Evolutionary conservation across 176 grass and related monocot genomes (phyloP).

Genomic region (Oryza meridionalis): DNA sequence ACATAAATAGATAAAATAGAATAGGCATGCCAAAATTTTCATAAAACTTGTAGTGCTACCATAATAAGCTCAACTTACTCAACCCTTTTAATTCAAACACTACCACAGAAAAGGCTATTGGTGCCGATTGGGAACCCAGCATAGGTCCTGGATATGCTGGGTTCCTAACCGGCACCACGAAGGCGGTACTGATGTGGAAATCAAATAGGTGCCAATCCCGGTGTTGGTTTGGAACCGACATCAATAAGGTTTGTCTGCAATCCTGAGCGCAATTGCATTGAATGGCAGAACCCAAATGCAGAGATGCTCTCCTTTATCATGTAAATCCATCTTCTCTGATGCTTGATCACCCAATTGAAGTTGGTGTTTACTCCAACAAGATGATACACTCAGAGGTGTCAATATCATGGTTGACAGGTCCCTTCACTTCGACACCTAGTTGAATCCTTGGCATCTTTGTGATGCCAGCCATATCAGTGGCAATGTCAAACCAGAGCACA

Average conservation of each 20-base stretch:
- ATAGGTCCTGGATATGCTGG: too few relatives aligned
- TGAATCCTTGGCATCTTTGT: not conserved
- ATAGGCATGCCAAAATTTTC: too few relatives aligned
- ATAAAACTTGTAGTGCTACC: too few relatives aligned
- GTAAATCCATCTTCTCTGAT: not conserved
- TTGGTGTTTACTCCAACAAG: not conserved
- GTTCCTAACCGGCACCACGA: too few relatives aligned
- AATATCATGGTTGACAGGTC: not conserved
- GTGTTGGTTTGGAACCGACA: too few relatives aligned
- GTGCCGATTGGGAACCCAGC: too few relatives aligned
- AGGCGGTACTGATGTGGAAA: too few relatives aligned
- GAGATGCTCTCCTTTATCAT: not conserved
- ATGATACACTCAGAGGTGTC: not conserved
- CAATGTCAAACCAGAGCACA: slow-evolving; percentile 27
- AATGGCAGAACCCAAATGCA: not conserved
- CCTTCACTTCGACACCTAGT: not conserved
- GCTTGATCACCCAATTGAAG: slow-evolving; percentile 7
- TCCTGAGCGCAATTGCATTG: slow-evolving; percentile 18
- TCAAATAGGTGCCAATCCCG: too few relatives aligned
- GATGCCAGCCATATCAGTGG: not conserved
- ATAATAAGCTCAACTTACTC: too few relatives aligned
- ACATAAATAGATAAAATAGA: too few relatives aligned
- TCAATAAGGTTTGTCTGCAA: not conserved
- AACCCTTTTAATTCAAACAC: too few relatives aligned
- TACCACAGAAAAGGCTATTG: too few relatives aligned